Evolutionary conservation across 495 filamentous ascomycete genomes (phyloP).

Genomic region (Hyaloscypha variabilis): DNA sequence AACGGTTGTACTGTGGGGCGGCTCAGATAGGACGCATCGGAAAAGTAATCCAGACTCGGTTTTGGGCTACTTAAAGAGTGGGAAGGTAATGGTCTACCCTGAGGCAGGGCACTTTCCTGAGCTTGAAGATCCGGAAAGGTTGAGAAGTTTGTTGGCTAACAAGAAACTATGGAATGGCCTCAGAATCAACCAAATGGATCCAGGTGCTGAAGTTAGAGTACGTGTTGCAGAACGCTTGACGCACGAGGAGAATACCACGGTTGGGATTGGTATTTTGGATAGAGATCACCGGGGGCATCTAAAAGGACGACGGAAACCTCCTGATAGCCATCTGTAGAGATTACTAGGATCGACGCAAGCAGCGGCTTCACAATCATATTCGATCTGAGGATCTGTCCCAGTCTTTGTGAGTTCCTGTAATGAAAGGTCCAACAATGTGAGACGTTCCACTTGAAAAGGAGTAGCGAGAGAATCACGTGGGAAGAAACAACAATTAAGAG

Average conservation of each 20-base stretch:
- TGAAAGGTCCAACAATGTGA: no score
- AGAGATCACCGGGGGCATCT: slow-evolving; percentile 2
- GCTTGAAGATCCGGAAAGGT: slow-evolving; percentile 12
- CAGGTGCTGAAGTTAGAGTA: slow-evolving; percentile 2
- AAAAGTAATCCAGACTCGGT: slow-evolving; percentile 15
- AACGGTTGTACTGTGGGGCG: slow-evolving; percentile 16
- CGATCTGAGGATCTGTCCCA: no score
- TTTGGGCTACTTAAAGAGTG: slow-evolving; percentile 12
- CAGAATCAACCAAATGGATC: not conserved
- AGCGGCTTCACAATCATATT: no score
- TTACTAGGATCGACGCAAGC: no score
- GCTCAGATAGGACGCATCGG: slow-evolving; percentile 14
- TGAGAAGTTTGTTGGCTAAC: slow-evolving; percentile 10
- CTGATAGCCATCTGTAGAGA: slow-evolving; percentile 10
- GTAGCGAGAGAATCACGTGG: not conserved
- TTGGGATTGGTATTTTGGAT: slow-evolving; percentile 1
- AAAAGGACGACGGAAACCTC: not conserved
- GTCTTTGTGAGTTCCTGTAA: no score
- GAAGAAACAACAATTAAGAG: not conserved
- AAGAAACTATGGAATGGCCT: slow-evolving; percentile 11
- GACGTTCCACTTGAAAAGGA: not conserved
- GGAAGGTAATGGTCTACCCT: slow-evolving; percentile 16
- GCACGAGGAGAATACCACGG: not conserved
- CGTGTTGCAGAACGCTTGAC: slow-evolving; percentile 9
- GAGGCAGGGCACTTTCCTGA: slow-evolving; percentile 15